Conservation (phyloP, 1,139 yeast genomes). For the Magnusiomyces fungicola region DNA sequence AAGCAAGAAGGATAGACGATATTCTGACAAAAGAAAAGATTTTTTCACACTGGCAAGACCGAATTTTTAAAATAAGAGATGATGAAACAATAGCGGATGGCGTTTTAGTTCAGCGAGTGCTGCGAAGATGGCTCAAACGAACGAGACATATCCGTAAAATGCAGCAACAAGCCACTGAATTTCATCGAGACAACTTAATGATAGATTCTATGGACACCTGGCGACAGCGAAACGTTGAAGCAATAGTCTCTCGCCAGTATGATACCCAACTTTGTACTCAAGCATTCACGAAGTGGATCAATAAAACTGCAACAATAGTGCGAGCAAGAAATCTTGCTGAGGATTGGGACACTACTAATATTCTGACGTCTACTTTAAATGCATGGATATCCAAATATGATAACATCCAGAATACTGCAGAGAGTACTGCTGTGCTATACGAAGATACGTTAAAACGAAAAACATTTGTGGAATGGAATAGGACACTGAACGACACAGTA, state of each 20-base stretch:
- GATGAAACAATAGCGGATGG: conserved; percentile 3
- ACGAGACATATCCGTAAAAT: not conserved
- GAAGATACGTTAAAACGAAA: not conserved
- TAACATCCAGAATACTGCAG: not conserved
- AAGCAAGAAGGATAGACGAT: not conserved
- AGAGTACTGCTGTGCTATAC: conserved; percentile 1
- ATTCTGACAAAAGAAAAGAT: not conserved
- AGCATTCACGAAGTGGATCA: conserved; percentile 6
- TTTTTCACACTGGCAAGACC: not conserved
- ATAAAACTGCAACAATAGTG: not conserved
- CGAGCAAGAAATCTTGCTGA: conserved; percentile 3
- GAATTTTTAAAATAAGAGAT: not conserved
- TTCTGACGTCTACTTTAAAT: not conserved
- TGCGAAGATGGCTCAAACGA: not conserved
- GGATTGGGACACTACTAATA: not conserved
- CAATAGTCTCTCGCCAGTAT: not conserved
- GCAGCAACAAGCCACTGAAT: not conserved
- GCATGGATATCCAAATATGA: conserved; percentile 2
- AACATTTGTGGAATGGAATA: conserved; percentile 8
- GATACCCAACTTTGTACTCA: conserved; percentile 6
- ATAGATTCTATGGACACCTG: conserved; percentile 4
- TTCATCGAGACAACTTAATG: conserved; percentile 6
- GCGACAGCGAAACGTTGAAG: conserved; percentile 8
- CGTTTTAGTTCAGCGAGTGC: not conserved
- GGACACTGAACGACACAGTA: conserved; percentile 2